Evolutionary conservation across 1,139 yeast genomes (phyloP).

Genomic region (Debaryomyces sp.): DNA sequence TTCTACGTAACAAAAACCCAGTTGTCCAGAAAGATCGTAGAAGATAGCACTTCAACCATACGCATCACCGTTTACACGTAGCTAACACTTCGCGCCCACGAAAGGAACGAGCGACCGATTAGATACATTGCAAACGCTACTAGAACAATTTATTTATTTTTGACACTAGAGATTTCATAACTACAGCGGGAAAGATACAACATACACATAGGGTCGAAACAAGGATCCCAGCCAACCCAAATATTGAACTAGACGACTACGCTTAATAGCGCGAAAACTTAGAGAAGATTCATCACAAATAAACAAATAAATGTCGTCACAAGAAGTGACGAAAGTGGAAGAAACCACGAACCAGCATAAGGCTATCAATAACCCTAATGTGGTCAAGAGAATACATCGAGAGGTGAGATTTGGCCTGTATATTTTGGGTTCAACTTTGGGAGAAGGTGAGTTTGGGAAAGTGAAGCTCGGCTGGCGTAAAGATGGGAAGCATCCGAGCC

Average conservation of each 20-base stretch:
- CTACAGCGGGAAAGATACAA: background rate
- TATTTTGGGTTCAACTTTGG: slow-evolving; percentile 89
- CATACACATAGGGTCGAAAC: background rate
- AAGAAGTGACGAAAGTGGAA: background rate
- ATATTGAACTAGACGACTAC: background rate
- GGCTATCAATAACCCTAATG: slow-evolving; percentile 6
- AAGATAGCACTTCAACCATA: background rate
- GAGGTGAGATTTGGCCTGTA: slow-evolving; percentile 84
- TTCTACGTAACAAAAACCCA: background rate
- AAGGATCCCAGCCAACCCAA: background rate
- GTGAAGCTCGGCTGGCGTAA: slow-evolving; percentile 95
- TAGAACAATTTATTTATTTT: background rate
- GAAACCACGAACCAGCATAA: background rate
- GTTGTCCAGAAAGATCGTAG: background rate
- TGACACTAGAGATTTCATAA: background rate
- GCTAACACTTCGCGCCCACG: background rate
- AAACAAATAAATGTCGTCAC: background rate
- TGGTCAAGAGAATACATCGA: slow-evolving; percentile 40
- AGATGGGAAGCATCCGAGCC: slow-evolving; percentile 74
- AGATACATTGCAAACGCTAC: background rate
- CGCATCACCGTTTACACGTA: background rate
- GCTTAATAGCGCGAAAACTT: slow-evolving; percentile 2
- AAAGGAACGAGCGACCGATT: background rate
- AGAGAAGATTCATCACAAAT: slow-evolving; percentile 12
- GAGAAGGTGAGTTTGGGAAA: slow-evolving; percentile 98